phyloP scores from a whole-genome alignment of 2,329 filamentous ascomycete species.

The Fusarium sulawesiense region DNA sequence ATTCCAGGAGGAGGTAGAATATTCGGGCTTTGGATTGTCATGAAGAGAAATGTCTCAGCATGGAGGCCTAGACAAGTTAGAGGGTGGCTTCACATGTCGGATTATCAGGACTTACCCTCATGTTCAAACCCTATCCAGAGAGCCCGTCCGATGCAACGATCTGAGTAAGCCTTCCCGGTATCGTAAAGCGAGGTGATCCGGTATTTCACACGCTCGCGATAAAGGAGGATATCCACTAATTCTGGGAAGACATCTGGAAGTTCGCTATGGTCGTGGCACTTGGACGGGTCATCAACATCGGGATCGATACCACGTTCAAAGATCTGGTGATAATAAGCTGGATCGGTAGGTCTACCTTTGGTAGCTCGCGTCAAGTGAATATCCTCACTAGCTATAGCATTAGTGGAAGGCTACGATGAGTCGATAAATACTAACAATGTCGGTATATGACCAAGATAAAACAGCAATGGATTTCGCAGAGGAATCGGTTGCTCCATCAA shows the following conservation, averaged over 20 bases:
- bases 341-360: not conserved
- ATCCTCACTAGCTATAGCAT: slow-evolving; percentile 2
- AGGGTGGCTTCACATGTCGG: not conserved
- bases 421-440: slow-evolving; percentile 11
- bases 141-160: slow-evolving; percentile 14
- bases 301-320: slow-evolving; percentile 25
- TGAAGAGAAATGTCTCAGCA: slow-evolving; percentile 30
- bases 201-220: slow-evolving; percentile 23
- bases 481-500: slow-evolving; percentile 34
- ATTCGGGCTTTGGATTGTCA: slow-evolving; percentile 26
- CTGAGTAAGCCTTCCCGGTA: not conserved
- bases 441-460: slow-evolving; percentile 32
- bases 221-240: slow-evolving; percentile 13
- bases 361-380: slow-evolving; percentile 23
- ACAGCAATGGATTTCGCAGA: slow-evolving; percentile 23
- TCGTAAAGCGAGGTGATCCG: slow-evolving; percentile 13
- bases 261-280: slow-evolving; percentile 32
- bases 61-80: slow-evolving; percentile 15
- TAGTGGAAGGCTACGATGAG: fast-evolving
- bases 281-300: slow-evolving; percentile 22
- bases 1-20: not conserved
- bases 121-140: slow-evolving; percentile 37
- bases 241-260: slow-evolving; percentile 23
- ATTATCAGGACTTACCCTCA: not conserved
- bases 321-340: slow-evolving; percentile 12